These are phyloP conservation scores for Volvox africanus DNA, from an alignment of 139 green algal genomes.

Conservation along the genomic window DNA sequence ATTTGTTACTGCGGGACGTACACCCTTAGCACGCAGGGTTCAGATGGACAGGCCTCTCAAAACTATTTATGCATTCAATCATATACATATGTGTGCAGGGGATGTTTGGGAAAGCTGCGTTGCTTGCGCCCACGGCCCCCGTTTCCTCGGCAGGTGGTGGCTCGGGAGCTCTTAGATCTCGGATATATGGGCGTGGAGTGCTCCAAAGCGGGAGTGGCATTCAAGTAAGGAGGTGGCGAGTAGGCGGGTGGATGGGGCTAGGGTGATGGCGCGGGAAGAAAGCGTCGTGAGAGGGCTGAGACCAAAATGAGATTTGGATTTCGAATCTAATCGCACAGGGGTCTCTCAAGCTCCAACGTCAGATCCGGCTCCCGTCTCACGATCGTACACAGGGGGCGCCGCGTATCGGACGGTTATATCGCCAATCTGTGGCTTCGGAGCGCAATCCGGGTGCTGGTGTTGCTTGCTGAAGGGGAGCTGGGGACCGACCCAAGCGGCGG, in stretches of 20 bases:
- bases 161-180: constrained; percentile 73
- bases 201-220: constrained; percentile 70
- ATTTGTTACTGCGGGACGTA: neutral
- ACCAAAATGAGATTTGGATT: neutral
- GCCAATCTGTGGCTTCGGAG: constrained; percentile 84
- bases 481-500: constrained; percentile 46
- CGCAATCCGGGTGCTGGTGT: constrained; percentile 82
- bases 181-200: constrained; percentile 56
- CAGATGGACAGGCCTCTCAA: neutral
- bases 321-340: neutral
- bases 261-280: neutral
- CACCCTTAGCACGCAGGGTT: neutral
- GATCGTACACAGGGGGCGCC: constrained; percentile 19
- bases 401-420: constrained; percentile 65
- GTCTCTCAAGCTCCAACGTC: neutral
- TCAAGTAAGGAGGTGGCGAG: constrained; percentile 40
- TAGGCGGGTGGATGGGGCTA: neutral
- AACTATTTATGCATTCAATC: neutral
- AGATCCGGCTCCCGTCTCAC: neutral
- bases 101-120: too few relatives aligned
- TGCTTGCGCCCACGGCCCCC: too few relatives aligned
- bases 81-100: neutral
- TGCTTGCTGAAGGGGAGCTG: constrained; percentile 72
- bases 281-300: neutral
- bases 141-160: constrained; percentile 63